Evolutionary conservation across 805 yeast genomes (phyloP).

Genomic region (Starmera pachycereana): DNA sequence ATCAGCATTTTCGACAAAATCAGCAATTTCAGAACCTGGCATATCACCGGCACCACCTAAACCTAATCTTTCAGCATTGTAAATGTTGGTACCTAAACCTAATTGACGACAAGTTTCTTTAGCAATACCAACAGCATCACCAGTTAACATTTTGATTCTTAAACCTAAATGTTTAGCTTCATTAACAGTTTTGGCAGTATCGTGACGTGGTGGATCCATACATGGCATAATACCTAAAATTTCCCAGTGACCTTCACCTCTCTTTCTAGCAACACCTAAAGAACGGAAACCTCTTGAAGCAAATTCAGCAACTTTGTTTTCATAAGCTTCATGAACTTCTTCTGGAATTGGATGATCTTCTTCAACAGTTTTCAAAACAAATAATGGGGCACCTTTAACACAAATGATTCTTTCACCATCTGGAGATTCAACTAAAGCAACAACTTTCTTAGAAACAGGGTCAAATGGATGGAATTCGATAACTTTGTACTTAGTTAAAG

Average conservation of each 20-base stretch:
- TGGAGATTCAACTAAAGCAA: slow-evolving; percentile 92
- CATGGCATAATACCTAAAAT: slow-evolving; percentile 97
- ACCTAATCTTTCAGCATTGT: slow-evolving; percentile 95
- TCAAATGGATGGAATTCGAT: slow-evolving; percentile 95
- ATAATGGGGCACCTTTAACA: slow-evolving; percentile 97
- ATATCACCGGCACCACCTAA: slow-evolving; percentile 87
- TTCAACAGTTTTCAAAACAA: slow-evolving; percentile 93
- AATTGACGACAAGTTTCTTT: slow-evolving; percentile 97
- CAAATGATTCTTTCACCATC: slow-evolving; percentile 91
- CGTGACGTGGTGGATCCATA: slow-evolving; percentile 98
- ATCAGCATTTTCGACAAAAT: slow-evolving; percentile 94
- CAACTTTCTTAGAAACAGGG: slow-evolving; percentile 95
- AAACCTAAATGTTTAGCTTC: slow-evolving; percentile 90
- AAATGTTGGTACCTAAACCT: slow-evolving; percentile 93
- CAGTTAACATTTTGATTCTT: slow-evolving; percentile 96
- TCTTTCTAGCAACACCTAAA: slow-evolving; percentile 96
- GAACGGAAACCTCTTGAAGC: slow-evolving; percentile 98
- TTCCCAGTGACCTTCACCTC: slow-evolving; percentile 98
- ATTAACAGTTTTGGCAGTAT: slow-evolving; percentile 87
- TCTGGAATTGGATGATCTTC: slow-evolving; percentile 96
- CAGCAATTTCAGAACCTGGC: slow-evolving; percentile 97
- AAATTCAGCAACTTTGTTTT: slow-evolving; percentile 94
- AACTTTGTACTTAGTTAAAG: slow-evolving; percentile 89
- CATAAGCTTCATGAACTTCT: slow-evolving; percentile 87
- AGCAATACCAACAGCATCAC: slow-evolving; percentile 99